Conservation (phyloP, 202 grass and related monocot species). For the Saccharum hybrid region DNA sequence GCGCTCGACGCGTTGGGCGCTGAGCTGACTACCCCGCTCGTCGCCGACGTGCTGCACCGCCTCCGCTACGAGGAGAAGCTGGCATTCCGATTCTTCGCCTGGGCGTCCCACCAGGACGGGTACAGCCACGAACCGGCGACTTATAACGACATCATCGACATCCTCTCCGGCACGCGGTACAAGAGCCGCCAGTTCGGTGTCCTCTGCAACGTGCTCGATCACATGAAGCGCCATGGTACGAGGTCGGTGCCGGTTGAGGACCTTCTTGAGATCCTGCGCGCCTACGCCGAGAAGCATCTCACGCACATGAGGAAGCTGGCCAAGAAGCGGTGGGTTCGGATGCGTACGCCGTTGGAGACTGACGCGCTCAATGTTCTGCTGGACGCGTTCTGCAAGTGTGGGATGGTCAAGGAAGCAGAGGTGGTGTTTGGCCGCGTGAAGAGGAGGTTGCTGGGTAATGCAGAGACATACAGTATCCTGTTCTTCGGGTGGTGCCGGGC, state of each 20-base stretch:
- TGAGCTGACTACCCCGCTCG: constrained; percentile 49
- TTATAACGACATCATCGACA: constrained; percentile 84
- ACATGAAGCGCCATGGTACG: constrained; percentile 75
- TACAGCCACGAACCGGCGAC: constrained; percentile 65
- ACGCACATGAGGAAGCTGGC: constrained; percentile 77
- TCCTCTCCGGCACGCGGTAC: constrained; percentile 83
- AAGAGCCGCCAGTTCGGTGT: constrained; percentile 77
- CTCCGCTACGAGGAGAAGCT: constrained; percentile 90
- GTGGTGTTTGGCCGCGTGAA: constrained; percentile 68
- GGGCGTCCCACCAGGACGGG: constrained; percentile 57
- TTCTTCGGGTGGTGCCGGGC: constrained; percentile 92
- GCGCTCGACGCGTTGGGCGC: constrained; percentile 64
- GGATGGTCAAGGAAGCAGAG: constrained; percentile 78
- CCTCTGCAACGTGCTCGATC: constrained; percentile 80
- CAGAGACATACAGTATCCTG: constrained; percentile 67
- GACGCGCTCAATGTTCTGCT: constrained; percentile 82
- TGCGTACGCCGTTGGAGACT: constrained; percentile 63
- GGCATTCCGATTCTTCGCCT: constrained; percentile 83
- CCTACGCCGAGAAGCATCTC: constrained; percentile 76
- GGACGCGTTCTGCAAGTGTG: constrained; percentile 84
- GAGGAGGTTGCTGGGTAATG: constrained; percentile 65
- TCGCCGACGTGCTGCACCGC: constrained; percentile 72
- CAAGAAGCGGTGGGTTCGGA: constrained; percentile 73
- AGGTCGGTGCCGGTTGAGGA: constrained; percentile 61
- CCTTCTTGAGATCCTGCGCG: constrained; percentile 58